Evolutionary conservation across 2,329 filamentous ascomycete species (phyloP), one percentile per base, ranked within the genome.

Genomic region (Fusarium chuoi): DNA sequence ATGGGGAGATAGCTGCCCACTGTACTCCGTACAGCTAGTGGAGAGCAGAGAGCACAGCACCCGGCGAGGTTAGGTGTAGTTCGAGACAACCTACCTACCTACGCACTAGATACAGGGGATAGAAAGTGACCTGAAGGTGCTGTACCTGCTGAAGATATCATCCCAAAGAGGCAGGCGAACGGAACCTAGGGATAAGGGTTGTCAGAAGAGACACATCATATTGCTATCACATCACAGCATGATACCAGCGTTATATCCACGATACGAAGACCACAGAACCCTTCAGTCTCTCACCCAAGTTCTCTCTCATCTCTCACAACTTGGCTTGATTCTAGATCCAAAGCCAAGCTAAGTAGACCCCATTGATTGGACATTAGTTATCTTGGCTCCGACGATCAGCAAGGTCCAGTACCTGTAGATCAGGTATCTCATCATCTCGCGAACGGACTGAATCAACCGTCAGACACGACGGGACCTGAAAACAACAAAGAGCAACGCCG

Each of bases 381-480:
- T 60, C 67, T 70, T 70, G 67, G 58, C 59, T 62, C 15, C 15
- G 41, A 49, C 28, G 71, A 74, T 74, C 71, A 52, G 22, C 46
- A 39, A 38, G 41, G n/a, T 26, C 49, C 52, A 56, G 63, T 74
- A 71, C 68, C 59, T 72, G 68, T 44, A 68, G 59, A 72, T 72
- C 71, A 74, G 48, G 71, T 71, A 65, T 54, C 68, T 61, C 26
- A 15, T 55, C 55, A 49, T 51, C 17, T 60, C 36, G 33, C 30
- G 36, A 35, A 24, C 30, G 42, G 39, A 24, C 55, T 65, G 65
- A 65, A 48, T 65, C 70, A 54, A 51, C 24, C n/a, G 24, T 36
- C 54, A 39, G 35, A n/a, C 51, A 65, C 55, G n/a, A 26, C n/a
- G 14, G 20, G 39, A 26, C 51, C 38, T 52, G 45, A 49, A 46